Conservation (phyloP, 345 rosid species). For the Alliaria petiolata region DNA sequence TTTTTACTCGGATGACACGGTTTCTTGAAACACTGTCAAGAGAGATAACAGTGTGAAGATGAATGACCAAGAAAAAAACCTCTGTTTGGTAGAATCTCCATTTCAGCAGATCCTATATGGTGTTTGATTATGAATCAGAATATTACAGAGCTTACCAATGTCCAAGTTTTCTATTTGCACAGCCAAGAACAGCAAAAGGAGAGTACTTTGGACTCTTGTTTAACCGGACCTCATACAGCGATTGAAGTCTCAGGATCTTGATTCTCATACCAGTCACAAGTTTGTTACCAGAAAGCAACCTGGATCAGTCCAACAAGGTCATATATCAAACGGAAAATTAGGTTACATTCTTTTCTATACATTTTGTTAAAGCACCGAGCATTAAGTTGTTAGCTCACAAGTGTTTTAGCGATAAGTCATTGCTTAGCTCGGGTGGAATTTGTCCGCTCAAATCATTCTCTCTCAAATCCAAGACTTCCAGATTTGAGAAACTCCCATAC, state of each 20-base stretch:
- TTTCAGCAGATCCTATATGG: no score
- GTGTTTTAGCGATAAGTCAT: slow-evolving; percentile 43
- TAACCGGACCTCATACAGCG: slow-evolving; percentile 48
- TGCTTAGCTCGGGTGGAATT: slow-evolving; percentile 56
- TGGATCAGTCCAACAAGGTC: slow-evolving; percentile 23
- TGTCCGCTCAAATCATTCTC: slow-evolving; percentile 63
- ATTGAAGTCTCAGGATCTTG: slow-evolving; percentile 44
- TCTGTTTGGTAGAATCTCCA: no score
- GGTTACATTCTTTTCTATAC: background rate
- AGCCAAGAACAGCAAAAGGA: slow-evolving; percentile 22
- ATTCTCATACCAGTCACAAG: slow-evolving; percentile 42
- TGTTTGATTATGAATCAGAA: no score
- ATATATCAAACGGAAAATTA: background rate
- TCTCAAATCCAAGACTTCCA: slow-evolving; percentile 73
- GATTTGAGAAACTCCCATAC: slow-evolving; percentile 50
- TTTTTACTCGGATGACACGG: slow-evolving; percentile 39
- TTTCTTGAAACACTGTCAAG: slow-evolving; percentile 49
- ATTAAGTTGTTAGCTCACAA: slow-evolving; percentile 56
- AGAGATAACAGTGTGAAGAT: background rate
- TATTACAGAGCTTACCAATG: slow-evolving; percentile 48
- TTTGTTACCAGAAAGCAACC: slow-evolving; percentile 74
- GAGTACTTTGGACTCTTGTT: slow-evolving; percentile 38
- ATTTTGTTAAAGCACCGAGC: slow-evolving; percentile 41
- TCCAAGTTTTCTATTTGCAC: slow-evolving; percentile 57
- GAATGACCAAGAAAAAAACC: background rate